Evolutionary conservation across 2,329 filamentous ascomycete species (phyloP).

Genomic region (Talaromyces sp.): DNA sequence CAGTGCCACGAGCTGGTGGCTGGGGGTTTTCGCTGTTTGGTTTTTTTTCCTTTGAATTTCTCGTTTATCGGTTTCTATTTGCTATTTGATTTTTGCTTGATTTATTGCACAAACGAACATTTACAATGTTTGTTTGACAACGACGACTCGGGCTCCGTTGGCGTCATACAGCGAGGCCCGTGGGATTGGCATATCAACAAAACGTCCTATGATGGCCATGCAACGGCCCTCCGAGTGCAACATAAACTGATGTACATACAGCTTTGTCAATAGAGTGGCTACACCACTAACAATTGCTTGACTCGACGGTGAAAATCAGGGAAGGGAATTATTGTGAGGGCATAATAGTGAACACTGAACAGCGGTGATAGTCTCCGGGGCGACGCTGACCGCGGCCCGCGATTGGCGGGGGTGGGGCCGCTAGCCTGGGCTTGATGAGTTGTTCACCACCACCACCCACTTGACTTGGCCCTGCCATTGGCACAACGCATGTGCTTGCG

Average conservation of each 20-base stretch:
- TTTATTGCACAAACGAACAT: background rate
- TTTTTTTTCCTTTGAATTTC: background rate
- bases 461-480: background rate
- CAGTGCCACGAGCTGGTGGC: constrained; percentile 1
- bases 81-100: background rate
- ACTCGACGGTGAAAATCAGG: background rate
- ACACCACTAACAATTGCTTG: no score
- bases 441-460: constrained; percentile 3
- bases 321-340: background rate
- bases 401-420: constrained; percentile 9
- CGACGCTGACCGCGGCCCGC: constrained; percentile 2
- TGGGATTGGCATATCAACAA: background rate
- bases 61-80: background rate
- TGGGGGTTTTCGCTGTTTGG: background rate
- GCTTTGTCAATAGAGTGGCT: no score
- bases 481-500: background rate
- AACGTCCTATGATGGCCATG: background rate
- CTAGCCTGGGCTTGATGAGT: constrained; percentile 12
- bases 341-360: no score
- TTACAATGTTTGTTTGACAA: background rate
- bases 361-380: constrained; percentile 5
- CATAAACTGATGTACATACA: no score
- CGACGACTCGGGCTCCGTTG: background rate
- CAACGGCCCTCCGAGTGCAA: background rate
- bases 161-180: background rate